A percentile compares a stretch with the other conserved stretches of the same genome.
phyloP scores from a whole-genome alignment of 2,329 filamentous ascomycete genomes.

The Aspergillus hortae region DNA sequence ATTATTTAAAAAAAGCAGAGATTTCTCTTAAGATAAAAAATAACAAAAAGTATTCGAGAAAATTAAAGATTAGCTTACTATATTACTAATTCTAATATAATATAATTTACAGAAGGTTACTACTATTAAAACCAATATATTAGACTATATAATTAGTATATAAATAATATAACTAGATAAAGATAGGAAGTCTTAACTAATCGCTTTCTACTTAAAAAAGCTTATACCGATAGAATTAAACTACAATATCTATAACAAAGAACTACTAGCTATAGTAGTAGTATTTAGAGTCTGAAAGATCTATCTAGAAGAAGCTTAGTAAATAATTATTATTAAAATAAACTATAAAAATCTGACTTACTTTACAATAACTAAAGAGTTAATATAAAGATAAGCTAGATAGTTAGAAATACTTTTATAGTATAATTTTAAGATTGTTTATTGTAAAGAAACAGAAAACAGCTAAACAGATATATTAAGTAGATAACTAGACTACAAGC shows the following conservation, averaged over 20 bases:
- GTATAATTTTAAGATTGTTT: neutral
- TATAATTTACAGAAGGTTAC: too few relatives aligned
- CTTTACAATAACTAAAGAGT: neutral
- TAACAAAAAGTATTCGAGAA: too few relatives aligned
- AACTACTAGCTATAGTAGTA: constrained; percentile 1
- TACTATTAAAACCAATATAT: too few relatives aligned
- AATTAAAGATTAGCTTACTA: too few relatives aligned
- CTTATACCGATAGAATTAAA: neutral
- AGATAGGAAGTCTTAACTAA: too few relatives aligned
- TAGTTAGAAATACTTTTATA: neutral
- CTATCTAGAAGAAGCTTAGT: neutral
- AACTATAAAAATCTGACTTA: constrained; percentile 1
- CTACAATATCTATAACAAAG: neutral
- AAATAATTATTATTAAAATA: neutral
- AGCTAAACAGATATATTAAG: neutral
- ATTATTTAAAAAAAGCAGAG: too few relatives aligned
- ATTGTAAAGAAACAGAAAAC: neutral
- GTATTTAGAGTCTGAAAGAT: neutral
- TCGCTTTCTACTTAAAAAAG: too few relatives aligned
- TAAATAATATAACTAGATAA: too few relatives aligned
- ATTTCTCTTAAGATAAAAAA: too few relatives aligned
- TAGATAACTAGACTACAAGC: neutral
- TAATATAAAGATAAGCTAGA: neutral
- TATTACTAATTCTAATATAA: too few relatives aligned
- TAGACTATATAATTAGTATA: too few relatives aligned